A percentile compares a stretch with the other conserved stretches of the same genome.
These are phyloP conservation scores for Pythium grandisporangium DNA, from an alignment of 352 stramenopile species.

Conservation along the genomic window DNA sequence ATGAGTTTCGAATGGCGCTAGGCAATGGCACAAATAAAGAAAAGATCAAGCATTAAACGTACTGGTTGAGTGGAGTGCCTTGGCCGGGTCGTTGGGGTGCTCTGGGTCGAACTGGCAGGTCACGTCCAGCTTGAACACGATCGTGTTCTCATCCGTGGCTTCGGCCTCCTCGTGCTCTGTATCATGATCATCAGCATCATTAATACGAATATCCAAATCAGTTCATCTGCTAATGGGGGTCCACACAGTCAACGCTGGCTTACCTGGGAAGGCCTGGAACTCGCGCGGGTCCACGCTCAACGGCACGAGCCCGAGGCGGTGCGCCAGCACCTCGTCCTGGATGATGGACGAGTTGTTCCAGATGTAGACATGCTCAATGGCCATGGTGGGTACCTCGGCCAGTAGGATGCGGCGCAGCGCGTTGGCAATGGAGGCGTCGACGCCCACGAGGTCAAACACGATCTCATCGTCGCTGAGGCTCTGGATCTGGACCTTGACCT, in stretches of 20 bases:
- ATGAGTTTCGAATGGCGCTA: too few relatives aligned
- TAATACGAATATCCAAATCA: too few relatives aligned
- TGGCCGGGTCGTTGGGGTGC: constrained; percentile 54
- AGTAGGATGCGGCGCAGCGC: constrained; percentile 88
- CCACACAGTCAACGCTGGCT: too few relatives aligned
- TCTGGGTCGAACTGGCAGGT: constrained; percentile 74
- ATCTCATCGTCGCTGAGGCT: constrained; percentile 82
- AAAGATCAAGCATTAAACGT: constrained; percentile 7
- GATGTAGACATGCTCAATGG: constrained; percentile 92
- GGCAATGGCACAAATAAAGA: neutral
- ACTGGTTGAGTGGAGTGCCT: constrained; percentile 58
- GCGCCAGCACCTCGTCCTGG: constrained; percentile 89
- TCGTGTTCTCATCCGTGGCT: constrained; percentile 93
- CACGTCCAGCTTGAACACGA: constrained; percentile 95
- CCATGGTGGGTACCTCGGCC: constrained; percentile 89
- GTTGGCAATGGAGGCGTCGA: constrained; percentile 90
- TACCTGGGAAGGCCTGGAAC: constrained; percentile 80
- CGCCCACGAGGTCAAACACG: constrained; percentile 87
- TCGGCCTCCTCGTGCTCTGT: constrained; percentile 88
- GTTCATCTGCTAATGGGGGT: too few relatives aligned
- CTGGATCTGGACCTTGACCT: constrained; percentile 81
- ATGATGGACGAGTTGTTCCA: constrained; percentile 93
- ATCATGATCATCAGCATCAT: too few relatives aligned
- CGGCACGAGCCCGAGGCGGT: constrained; percentile 84
- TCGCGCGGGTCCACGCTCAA: constrained; percentile 77